A percentile compares a stretch with the other conserved stretches of the same genome.
Conservation (phyloP, 768 basidiomycete genomes). For the Pleurotus tuoliensis region DNA sequence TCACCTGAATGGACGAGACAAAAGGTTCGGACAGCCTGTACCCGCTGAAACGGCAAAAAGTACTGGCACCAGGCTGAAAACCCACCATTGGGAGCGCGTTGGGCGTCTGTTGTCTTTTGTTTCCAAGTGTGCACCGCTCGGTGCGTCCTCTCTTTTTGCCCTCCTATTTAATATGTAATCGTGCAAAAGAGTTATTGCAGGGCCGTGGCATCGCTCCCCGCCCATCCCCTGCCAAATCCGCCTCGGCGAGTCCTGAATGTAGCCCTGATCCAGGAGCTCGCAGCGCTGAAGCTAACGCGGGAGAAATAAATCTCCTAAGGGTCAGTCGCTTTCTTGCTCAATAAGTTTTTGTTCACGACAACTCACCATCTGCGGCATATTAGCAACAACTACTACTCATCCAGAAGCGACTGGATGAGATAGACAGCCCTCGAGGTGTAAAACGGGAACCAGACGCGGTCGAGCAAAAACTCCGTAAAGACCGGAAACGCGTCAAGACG, state of each 20-base stretch:
- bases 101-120: constrained; percentile 7
- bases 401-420: background rate
- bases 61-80: background rate
- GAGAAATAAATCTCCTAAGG: too few relatives aligned
- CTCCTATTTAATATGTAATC: background rate
- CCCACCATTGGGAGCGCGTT: background rate
- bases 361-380: background rate
- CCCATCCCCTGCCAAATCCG: background rate
- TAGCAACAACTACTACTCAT: background rate
- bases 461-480: too few relatives aligned
- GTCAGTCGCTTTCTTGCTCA: too few relatives aligned
- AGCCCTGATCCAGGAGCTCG: too few relatives aligned
- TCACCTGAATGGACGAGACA: background rate
- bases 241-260: background rate
- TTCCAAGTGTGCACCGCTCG: constrained; percentile 16
- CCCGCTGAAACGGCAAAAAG: too few relatives aligned
- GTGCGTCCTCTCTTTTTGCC: constrained; percentile 6
- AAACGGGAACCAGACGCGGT: too few relatives aligned
- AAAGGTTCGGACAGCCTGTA: background rate
- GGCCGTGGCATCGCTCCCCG: background rate
- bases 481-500: background rate
- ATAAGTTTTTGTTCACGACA: background rate
- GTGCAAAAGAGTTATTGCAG: background rate
- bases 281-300: too few relatives aligned
- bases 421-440: too few relatives aligned